Evolutionary conservation across 1,139 yeast species (phyloP), one percentile per base, ranked within the genome.

Genomic region (Lodderomyces orthopsilosis): DNA sequence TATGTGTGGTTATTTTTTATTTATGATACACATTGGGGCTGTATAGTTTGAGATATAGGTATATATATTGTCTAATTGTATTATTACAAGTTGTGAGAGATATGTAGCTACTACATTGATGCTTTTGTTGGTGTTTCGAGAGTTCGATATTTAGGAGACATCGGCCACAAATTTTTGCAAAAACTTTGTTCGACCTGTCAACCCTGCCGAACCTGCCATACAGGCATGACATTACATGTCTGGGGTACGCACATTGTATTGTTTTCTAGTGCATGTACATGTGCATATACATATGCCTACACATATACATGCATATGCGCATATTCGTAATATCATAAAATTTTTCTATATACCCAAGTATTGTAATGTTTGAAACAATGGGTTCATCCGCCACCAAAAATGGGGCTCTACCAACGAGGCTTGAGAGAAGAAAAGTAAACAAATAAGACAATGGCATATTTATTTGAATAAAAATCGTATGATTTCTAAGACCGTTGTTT

Each of bases 391-490:
- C 17, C 32, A 27, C 17, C 17, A n/a, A 10, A 24, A 24, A 8
- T 8, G 4, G n/a, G n/a, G n/a, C n/a, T 24, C n/a, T 24, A 4
- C 27, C 8, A 6, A 21, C 8, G 23, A 21, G 23, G 23, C 23
- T 21, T 21, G 23, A 21, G 23, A 8, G 5, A 8, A 24, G 9
- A 8, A 24, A 4, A 9, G 27, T 24, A 24, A 24, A 24, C 27
- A 24, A n/a, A n/a, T n/a, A n/a, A n/a, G n/a, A n/a, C n/a, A n/a
- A n/a, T n/a, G n/a, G n/a, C n/a, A n/a, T n/a, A n/a, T n/a, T n/a
- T n/a, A n/a, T n/a, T n/a, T n/a, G n/a, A n/a, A n/a, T n/a, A n/a
- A 30, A 30, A 30, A 15, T 30, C 34, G 19, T 34, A 34, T 21
- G 37, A 34, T 34, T 34, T n/a, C 19, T 34, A n/a, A 7, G 6